phyloP scores from a whole-genome alignment of 1,284 basidiomycete genomes.

The Ustilago crameri region DNA sequence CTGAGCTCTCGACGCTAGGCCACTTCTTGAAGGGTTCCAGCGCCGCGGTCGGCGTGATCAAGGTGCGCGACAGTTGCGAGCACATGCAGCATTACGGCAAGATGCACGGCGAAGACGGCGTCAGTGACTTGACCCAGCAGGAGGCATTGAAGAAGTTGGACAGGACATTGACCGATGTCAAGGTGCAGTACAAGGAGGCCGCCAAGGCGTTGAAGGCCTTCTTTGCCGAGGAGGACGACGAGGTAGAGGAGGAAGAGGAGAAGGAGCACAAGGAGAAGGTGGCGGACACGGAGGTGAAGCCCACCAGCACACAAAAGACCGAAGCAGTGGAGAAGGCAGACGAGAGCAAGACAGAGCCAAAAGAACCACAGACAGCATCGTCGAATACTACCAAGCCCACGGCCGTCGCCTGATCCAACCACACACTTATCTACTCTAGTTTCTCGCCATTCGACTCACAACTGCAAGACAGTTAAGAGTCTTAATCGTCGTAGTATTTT shows the following conservation, averaged over 20 bases:
- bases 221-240: conserved; percentile 68
- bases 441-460: too few species aligned
- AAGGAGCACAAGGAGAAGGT: conserved; percentile 65
- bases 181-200: conserved; percentile 63
- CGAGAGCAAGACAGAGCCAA: neutral
- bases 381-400: neutral
- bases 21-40: conserved; percentile 96
- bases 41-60: conserved; percentile 83
- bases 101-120: conserved; percentile 67
- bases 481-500: too few species aligned
- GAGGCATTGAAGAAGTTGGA: conserved; percentile 53
- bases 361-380: neutral
- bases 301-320: conserved; percentile 68
- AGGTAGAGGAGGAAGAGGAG: conserved; percentile 63
- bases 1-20: conserved; percentile 78
- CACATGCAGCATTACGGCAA: conserved; percentile 85
- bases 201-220: conserved; percentile 66
- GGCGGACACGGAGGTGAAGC: conserved; percentile 40
- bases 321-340: conserved; percentile 67
- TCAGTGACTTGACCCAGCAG: conserved; percentile 45
- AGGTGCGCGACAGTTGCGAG: conserved; percentile 84
- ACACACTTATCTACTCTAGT: too few species aligned
- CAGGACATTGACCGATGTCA: conserved; percentile 52
- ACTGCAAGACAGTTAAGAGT: too few species aligned
- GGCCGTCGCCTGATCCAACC: too few species aligned